Evolutionary conservation across 257 asterid genomes (phyloP).

Genomic region (Solanum chaucha): DNA sequence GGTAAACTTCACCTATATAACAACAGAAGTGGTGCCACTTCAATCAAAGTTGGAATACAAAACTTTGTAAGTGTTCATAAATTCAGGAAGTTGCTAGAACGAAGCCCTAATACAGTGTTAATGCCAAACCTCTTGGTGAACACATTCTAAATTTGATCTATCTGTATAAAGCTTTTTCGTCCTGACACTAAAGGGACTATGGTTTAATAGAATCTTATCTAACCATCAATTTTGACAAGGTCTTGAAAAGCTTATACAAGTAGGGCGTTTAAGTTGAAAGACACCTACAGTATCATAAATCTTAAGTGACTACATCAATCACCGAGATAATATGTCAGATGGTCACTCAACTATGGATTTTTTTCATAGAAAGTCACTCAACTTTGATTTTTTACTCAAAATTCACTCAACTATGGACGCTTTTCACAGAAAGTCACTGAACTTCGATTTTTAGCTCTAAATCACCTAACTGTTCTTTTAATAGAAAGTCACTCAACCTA

Average conservation of each 20-base stretch:
- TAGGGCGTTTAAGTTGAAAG: neutral
- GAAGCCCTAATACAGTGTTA: neutral
- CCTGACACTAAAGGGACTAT: neutral
- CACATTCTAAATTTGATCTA: neutral
- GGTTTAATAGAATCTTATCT: neutral
- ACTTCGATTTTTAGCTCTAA: too few relatives aligned
- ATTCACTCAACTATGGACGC: too few relatives aligned
- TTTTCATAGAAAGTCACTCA: neutral
- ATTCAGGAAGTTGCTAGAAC: neutral
- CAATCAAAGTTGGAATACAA: neutral
- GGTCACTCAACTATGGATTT: neutral
- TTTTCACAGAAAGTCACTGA: too few relatives aligned
- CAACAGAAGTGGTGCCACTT: neutral
- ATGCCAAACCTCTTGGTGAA: neutral
- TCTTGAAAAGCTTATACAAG: neutral
- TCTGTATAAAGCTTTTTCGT: neutral
- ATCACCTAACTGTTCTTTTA: too few relatives aligned
- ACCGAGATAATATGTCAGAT: neutral
- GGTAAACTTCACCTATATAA: neutral
- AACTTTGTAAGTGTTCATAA: neutral
- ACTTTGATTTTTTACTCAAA: too few relatives aligned
- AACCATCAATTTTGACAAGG: neutral
- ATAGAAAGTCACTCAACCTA: neutral
- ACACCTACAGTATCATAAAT: neutral
- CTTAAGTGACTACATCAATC: neutral